Evolutionary conservation across 2,329 filamentous ascomycete genomes (phyloP).

Genomic region (Aureobasidium sp.): DNA sequence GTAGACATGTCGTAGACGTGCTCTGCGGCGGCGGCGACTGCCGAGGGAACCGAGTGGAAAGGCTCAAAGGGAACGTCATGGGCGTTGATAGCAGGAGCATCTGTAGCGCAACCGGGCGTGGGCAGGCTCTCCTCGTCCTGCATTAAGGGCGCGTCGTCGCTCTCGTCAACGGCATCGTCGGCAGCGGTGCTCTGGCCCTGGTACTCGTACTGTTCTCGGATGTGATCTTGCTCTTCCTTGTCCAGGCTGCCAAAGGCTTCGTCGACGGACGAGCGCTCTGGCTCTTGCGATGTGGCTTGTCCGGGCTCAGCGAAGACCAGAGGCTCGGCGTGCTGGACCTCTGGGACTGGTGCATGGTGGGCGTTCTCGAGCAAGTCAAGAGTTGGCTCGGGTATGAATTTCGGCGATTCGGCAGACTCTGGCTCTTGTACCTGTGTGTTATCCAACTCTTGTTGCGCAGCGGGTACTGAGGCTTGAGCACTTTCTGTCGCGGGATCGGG

Average conservation of each 20-base stretch:
- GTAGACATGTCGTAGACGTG: neutral
- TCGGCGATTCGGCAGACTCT: neutral
- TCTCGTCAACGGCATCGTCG: constrained; percentile 41
- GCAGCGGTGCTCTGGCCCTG: constrained; percentile 40
- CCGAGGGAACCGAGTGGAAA: neutral
- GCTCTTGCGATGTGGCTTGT: neutral
- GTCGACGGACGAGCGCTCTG: neutral
- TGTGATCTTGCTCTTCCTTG: neutral
- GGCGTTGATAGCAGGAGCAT: neutral
- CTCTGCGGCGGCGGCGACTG: neutral
- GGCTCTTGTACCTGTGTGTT: neutral
- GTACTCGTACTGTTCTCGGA: constrained; percentile 35
- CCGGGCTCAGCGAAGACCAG: neutral
- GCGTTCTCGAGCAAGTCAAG: neutral
- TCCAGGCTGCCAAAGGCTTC: neutral
- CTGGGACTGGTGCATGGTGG: neutral
- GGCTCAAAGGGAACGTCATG: neutral
- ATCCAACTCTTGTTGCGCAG: neutral
- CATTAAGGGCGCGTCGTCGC: constrained; percentile 35
- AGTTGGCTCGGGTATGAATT: neutral
- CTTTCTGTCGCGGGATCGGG: neutral
- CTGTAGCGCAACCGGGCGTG: constrained; percentile 19
- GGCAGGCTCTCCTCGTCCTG: constrained; percentile 32
- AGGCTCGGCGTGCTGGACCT: neutral
- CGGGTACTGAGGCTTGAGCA: neutral